Evolutionary conservation across 129 eudicot species (phyloP).

Genomic region (Rutidosis leptorrhynchoides): DNA sequence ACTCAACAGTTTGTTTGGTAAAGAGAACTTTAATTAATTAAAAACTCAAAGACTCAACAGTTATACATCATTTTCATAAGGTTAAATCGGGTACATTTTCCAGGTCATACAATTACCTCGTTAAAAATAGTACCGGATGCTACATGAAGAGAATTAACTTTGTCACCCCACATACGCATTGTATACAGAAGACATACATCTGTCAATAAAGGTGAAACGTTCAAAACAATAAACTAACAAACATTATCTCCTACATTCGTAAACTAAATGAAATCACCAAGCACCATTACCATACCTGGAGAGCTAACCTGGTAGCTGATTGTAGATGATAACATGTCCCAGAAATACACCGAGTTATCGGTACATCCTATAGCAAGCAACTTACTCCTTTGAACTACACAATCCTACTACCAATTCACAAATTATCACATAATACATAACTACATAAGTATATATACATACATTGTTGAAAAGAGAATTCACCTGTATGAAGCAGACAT

Average conservation of each 20-base stretch:
- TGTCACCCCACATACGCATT: slow-evolving; percentile 82
- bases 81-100: no score
- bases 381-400: slow-evolving; percentile 31
- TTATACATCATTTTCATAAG: no score
- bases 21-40: no score
- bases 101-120: slow-evolving; percentile 49
- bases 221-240: not conserved
- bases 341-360: slow-evolving; percentile 70
- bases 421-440: slow-evolving; percentile 9
- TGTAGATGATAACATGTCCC: slow-evolving; percentile 48
- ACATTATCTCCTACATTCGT: not conserved
- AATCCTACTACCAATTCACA: slow-evolving; percentile 39
- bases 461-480: not conserved
- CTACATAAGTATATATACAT: not conserved
- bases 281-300: slow-evolving; percentile 48
- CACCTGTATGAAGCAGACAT: slow-evolving; percentile 77
- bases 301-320: slow-evolving; percentile 46
- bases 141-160: slow-evolving; percentile 59
- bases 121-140: slow-evolving; percentile 95
- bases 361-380: slow-evolving; percentile 81
- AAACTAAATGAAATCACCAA: not conserved
- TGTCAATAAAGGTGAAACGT: slow-evolving; percentile 24
- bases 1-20: no score
- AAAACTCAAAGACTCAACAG: not conserved
- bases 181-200: slow-evolving; percentile 89